These are phyloP conservation scores for Lentinus polychrous DNA, from an alignment of 1,284 basidiomycete species.

Conservation along the genomic window DNA sequence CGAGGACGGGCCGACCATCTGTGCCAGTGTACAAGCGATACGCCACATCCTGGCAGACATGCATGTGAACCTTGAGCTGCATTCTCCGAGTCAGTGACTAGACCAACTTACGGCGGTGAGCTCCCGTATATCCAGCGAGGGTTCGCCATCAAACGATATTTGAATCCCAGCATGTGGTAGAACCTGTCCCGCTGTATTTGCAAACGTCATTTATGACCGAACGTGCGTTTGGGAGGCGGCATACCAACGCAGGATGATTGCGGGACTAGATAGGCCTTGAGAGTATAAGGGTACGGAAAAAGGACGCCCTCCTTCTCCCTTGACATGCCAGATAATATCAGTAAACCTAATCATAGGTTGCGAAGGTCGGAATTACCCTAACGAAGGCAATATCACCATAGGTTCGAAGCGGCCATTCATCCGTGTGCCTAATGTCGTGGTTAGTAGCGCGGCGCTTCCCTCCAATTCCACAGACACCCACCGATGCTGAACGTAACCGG, in stretches of 20 bases:
- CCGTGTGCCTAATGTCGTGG: background rate
- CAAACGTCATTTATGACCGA: background rate
- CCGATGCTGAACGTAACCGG: background rate
- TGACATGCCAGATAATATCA: background rate
- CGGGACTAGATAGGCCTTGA: background rate
- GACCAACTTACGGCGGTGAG: too few species aligned
- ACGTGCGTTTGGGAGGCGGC: background rate
- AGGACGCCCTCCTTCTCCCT: background rate
- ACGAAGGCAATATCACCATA: background rate
- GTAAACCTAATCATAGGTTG: background rate
- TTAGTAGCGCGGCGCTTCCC: background rate
- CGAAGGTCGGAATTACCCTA: background rate
- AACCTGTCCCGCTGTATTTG: background rate
- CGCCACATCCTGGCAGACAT: background rate
- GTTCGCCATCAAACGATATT: too few species aligned
- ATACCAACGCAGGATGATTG: background rate
- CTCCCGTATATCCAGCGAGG: too few species aligned
- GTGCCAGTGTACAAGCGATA: background rate
- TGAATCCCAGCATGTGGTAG: background rate
- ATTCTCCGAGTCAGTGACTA: background rate
- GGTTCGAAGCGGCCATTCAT: background rate
- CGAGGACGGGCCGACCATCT: background rate
- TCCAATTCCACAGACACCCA: background rate
- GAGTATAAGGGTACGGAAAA: background rate
- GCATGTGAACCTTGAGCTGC: background rate